Evolutionary conservation across 2,329 filamentous ascomycete genomes (phyloP), one percentile per base, ranked within the genome.

Genomic region (Juglanconis juglandina): DNA sequence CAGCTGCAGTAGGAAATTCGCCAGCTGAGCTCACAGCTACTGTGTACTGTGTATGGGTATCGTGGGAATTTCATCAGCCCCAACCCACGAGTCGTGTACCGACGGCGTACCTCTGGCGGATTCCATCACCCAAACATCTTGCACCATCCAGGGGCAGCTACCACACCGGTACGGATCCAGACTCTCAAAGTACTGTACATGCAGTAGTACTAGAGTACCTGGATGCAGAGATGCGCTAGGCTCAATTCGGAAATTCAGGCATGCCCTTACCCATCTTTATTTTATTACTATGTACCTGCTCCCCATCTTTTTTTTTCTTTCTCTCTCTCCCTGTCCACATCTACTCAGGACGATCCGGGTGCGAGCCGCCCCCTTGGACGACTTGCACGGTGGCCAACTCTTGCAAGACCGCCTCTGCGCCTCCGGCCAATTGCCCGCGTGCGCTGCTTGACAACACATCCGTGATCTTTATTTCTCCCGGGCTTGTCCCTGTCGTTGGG

Each of bases 331-430:
- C 35, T 51, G 44, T 41, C 56, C 47, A 54, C 60, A 59, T 30
- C 33, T 44, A 33, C 47, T 42, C 39, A 51, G 47, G 35, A 60
- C 58, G 47, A 52, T 55, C 56, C 9, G n/a, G 39, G 39, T 42
- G 39, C 60, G 55, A 56, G 53, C 57, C 57, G 53, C 60, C 60
- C 60, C 60, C 57, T 62, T 62, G 47, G 32, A 56, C 48, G 60
- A 50, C 56, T 33, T 44, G 56, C 60, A 62, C 54, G 56, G 52
- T 59, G 56, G 60, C 47, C 56, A 56, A 42, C 60, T 59, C 32
- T 42, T 59, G 46, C 32, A 46, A 58, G 59, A 30, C 53, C 48
- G 47, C 53, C 56, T 57, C 44, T 47, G 44, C 44, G 17, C n/a
- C 48, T 37, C 39, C 59, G 55, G 55, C 59, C 59, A 58, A 55